Conservation (phyloP, 2,329 filamentous ascomycete genomes). For the Zymoseptoria tritici region DNA sequence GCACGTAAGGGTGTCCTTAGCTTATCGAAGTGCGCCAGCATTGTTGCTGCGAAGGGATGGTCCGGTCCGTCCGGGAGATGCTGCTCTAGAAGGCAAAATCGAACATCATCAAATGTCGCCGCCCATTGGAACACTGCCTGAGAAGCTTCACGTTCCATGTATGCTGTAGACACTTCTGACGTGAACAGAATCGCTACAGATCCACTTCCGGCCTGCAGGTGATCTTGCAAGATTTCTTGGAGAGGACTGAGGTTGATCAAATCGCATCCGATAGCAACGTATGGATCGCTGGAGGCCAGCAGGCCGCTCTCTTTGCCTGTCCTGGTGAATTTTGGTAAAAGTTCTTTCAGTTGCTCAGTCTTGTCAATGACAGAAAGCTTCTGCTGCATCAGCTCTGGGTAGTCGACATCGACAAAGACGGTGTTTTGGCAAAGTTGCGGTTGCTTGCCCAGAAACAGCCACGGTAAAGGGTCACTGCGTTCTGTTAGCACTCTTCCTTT, state of each 20-base stretch:
- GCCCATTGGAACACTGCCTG: conserved; percentile 74
- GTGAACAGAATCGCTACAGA: conserved; percentile 61
- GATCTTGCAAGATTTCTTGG: conserved; percentile 49
- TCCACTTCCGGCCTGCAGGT: conserved; percentile 52
- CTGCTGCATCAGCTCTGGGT: conserved; percentile 67
- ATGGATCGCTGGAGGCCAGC: conserved; percentile 59
- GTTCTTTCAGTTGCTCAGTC: conserved; percentile 52
- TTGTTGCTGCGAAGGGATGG: conserved; percentile 79
- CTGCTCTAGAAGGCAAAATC: conserved; percentile 83
- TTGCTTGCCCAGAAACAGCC: conserved; percentile 68
- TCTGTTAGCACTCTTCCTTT: conserved; percentile 4
- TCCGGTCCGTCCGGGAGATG: conserved; percentile 68
- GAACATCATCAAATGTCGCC: conserved; percentile 60
- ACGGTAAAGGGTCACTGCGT: conserved; percentile 73
- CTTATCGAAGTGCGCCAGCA: conserved; percentile 78
- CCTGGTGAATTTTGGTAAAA: conserved; percentile 34
- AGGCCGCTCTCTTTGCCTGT: conserved; percentile 39
- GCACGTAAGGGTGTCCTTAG: conserved; percentile 71
- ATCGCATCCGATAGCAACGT: conserved; percentile 76
- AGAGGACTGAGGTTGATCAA: conserved; percentile 60
- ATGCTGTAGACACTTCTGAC: conserved; percentile 85
- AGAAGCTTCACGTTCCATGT: conserved; percentile 69
- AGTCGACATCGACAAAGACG: conserved; percentile 79
- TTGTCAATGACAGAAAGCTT: conserved; percentile 63
- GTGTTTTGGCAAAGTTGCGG: conserved; percentile 49